These are phyloP conservation scores for Aspergillus terreus DNA, from an alignment of 2,329 filamentous ascomycete genomes.

Conservation along the genomic window DNA sequence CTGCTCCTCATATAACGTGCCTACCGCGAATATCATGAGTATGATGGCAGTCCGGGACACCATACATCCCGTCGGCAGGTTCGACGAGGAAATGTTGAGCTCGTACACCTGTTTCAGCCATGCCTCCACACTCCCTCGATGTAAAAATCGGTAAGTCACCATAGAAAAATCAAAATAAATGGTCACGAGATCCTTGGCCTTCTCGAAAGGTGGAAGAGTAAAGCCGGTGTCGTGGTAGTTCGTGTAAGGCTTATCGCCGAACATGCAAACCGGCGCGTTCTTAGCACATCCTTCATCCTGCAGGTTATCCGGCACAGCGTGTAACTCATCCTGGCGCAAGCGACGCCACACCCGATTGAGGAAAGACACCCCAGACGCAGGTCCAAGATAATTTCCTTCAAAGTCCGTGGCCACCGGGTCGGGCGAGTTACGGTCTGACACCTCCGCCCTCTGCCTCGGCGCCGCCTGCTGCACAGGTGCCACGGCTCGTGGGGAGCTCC, in stretches of 20 bases:
- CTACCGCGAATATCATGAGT: constrained; percentile 48
- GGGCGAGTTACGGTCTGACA: constrained; percentile 38
- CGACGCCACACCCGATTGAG: constrained; percentile 66
- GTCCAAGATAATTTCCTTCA: constrained; percentile 55
- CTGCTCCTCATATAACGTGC: constrained; percentile 45
- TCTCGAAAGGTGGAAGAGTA: constrained; percentile 37
- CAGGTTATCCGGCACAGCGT: constrained; percentile 25
- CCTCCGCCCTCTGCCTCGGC: constrained; percentile 8
- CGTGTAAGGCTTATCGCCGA: constrained; percentile 51
- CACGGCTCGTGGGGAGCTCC: constrained; percentile 2
- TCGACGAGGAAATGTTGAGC: constrained; percentile 33
- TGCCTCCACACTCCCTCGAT: constrained; percentile 50
- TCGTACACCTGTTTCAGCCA: constrained; percentile 46
- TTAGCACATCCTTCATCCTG: constrained; percentile 29
- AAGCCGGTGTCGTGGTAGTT: constrained; percentile 32
- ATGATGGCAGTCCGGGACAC: constrained; percentile 49
- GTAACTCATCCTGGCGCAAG: constrained; percentile 53
- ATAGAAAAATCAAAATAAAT: constrained; percentile 60
- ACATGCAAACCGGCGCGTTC: constrained; percentile 46
- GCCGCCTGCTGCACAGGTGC: constrained; percentile 3
- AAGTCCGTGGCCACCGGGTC: constrained; percentile 48
- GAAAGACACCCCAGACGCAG: constrained; percentile 52
- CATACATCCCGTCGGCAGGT: constrained; percentile 38
- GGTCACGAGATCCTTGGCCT: constrained; percentile 44
- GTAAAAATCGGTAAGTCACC: constrained; percentile 57